These are phyloP conservation scores for Mycena maculata DNA, from an alignment of 768 basidiomycete genomes.

Conservation along the genomic window DNA sequence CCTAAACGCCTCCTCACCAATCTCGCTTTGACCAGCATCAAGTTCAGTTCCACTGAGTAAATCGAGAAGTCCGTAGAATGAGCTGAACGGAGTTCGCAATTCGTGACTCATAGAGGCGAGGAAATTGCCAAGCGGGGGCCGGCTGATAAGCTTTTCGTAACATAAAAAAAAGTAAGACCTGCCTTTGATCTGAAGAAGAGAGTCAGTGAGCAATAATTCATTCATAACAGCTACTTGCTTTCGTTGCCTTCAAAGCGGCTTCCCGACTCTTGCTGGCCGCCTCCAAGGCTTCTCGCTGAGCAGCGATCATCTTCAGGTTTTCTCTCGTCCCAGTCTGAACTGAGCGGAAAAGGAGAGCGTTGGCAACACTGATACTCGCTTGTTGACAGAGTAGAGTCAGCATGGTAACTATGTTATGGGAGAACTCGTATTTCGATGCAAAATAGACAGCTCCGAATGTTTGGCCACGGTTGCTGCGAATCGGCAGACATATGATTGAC, in stretches of 20 bases:
- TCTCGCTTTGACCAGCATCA: constrained; percentile 75
- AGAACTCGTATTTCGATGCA: constrained; percentile 73
- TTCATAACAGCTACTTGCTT: constrained; percentile 52
- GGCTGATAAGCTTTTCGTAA: not conserved
- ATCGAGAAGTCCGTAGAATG: constrained; percentile 82
- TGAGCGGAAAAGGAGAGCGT: constrained; percentile 79
- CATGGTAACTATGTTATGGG: constrained; percentile 68
- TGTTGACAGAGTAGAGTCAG: constrained; percentile 77
- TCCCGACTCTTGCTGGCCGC: constrained; percentile 76
- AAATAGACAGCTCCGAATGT: constrained; percentile 79
- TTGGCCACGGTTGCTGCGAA: constrained; percentile 80
- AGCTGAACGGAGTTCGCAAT: constrained; percentile 81
- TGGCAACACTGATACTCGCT: constrained; percentile 80
- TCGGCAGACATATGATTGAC: constrained; percentile 76
- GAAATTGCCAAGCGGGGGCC: constrained; percentile 60
- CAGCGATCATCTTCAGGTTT: constrained; percentile 82
- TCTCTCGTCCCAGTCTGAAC: constrained; percentile 80
- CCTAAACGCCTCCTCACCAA: constrained; percentile 53
- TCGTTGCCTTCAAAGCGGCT: constrained; percentile 79
- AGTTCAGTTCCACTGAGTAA: constrained; percentile 79
- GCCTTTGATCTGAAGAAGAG: constrained; percentile 64
- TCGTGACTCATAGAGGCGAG: constrained; percentile 84
- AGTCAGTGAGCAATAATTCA: not conserved
- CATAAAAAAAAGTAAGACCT: not conserved
- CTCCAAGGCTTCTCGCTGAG: constrained; percentile 76